Conservation (phyloP, 1,139 yeast genomes). For the Geotrichum europaeum region DNA sequence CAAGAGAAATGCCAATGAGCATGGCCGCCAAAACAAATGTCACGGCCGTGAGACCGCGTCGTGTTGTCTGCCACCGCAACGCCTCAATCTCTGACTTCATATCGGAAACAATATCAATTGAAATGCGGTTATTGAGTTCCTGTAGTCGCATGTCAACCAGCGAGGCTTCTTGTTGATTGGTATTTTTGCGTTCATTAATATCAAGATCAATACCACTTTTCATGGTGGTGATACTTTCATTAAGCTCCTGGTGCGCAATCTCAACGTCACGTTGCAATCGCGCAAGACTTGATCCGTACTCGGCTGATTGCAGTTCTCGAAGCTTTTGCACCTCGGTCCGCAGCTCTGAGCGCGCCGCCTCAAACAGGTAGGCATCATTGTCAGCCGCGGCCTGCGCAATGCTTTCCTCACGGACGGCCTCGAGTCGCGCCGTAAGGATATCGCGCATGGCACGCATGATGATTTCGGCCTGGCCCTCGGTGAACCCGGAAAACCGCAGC, state of each 20-base stretch:
- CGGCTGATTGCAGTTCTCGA: constrained; percentile 66
- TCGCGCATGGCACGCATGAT: constrained; percentile 37
- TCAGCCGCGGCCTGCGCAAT: constrained; percentile 69
- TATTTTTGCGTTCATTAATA: constrained; percentile 78
- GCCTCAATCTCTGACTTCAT: constrained; percentile 83
- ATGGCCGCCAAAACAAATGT: constrained; percentile 43
- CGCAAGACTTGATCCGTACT: constrained; percentile 59
- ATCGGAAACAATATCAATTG: constrained; percentile 75
- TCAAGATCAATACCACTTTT: constrained; percentile 79
- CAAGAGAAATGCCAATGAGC: constrained; percentile 45
- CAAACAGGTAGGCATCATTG: constrained; percentile 80
- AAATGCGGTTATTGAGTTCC: constrained; percentile 79
- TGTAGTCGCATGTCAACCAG: constrained; percentile 65
- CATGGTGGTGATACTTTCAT: constrained; percentile 58
- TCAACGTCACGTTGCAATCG: constrained; percentile 64
- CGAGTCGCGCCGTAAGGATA: constrained; percentile 40
- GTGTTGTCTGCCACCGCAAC: constrained; percentile 86
- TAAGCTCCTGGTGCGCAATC: constrained; percentile 72
- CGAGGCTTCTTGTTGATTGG: constrained; percentile 72
- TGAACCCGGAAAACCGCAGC: constrained; percentile 36
- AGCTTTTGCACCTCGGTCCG: constrained; percentile 71
- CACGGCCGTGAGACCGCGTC: constrained; percentile 73
- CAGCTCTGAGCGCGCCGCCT: constrained; percentile 87
- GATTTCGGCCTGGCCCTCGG: constrained; percentile 38
- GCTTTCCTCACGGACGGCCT: constrained; percentile 51